Conservation (phyloP, 2,329 filamentous ascomycete species). For the Aspergillus hiratsukae region DNA sequence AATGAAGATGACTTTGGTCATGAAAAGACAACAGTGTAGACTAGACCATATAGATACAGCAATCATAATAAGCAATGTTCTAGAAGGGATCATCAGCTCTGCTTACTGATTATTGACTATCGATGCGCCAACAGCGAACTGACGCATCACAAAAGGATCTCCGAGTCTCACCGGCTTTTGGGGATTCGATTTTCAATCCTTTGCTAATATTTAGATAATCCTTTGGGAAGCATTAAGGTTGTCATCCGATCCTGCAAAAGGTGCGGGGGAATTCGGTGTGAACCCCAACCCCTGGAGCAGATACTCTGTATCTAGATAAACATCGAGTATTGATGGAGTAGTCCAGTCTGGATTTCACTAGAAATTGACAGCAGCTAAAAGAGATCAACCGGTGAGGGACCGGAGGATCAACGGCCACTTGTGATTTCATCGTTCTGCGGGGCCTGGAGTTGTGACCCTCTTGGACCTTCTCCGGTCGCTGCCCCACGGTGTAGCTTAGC, state of each 20-base stretch:
- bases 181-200: neutral
- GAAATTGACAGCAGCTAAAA: neutral
- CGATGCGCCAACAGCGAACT: neutral
- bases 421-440: neutral
- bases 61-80: neutral
- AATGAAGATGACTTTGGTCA: neutral
- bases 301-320: neutral
- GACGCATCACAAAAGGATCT: neutral
- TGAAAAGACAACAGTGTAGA: too few species aligned
- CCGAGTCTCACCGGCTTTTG: neutral
- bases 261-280: neutral
- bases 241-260: neutral
- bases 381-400: slow-evolving; percentile 3
- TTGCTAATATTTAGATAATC: neutral
- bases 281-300: neutral
- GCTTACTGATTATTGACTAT: neutral
- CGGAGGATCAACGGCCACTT: neutral
- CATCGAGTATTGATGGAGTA: neutral
- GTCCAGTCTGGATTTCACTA: too few species aligned
- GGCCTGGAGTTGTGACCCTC: neutral
- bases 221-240: neutral
- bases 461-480: slow-evolving; percentile 7
- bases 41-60: neutral
- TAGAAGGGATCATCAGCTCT: neutral
- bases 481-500: slow-evolving; percentile 19